phyloP scores from a whole-genome alignment of 2,329 filamentous ascomycete species.

The Acrocalymma vagum region DNA sequence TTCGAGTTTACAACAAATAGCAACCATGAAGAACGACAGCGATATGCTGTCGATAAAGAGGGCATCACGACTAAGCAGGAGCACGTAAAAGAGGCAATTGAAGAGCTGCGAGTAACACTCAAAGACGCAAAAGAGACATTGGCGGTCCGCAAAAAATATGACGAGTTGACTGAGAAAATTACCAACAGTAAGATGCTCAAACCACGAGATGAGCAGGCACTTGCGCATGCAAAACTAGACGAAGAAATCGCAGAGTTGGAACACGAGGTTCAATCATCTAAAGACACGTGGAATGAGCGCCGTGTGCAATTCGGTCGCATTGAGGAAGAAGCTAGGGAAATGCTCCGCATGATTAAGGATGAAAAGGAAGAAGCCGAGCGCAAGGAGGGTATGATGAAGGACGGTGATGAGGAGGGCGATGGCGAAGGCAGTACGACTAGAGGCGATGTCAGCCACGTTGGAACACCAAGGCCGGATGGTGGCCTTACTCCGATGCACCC shows the following conservation, averaged over 20 bases:
- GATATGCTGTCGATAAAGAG: conserved; percentile 82
- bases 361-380: conserved; percentile 95
- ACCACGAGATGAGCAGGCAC: conserved; percentile 82
- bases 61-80: conserved; percentile 82
- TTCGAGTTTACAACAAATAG: conserved; percentile 87
- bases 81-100: conserved; percentile 77
- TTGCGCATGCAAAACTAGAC: conserved; percentile 81
- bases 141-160: conserved; percentile 82
- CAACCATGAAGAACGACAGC: conserved; percentile 82
- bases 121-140: conserved; percentile 72
- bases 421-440: conserved; percentile 48
- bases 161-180: conserved; percentile 87
- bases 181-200: conserved; percentile 80
- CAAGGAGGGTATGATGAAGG: conserved; percentile 71
- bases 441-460: conserved; percentile 50
- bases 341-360: conserved; percentile 86
- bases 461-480: conserved; percentile 55
- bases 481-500: conserved; percentile 51
- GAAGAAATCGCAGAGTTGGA: conserved; percentile 89
- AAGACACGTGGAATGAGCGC: conserved; percentile 83
- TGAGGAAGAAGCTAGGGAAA: conserved; percentile 87
- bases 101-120: conserved; percentile 75
- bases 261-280: conserved; percentile 83
- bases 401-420: conserved; percentile 50
- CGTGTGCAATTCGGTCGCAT: conserved; percentile 87